These are phyloP conservation scores for Diutina ranongensis DNA, from an alignment of 1,139 yeast species.

Conservation along the genomic window DNA sequence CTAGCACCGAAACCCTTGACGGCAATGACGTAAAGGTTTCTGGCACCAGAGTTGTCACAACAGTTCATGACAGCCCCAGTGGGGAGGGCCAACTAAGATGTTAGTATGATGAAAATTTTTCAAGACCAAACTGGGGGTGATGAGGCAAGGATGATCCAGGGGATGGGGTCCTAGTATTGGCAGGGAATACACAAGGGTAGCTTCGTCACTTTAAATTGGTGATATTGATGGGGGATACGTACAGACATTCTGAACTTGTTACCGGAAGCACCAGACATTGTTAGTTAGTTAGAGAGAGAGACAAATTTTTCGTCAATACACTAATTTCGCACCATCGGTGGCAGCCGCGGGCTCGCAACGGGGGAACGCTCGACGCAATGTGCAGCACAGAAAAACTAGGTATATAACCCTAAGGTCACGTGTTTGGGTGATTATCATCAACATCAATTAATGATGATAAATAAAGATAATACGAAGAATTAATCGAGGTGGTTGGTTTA, in stretches of 20 bases:
- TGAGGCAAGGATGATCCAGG: no score
- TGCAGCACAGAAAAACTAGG: not conserved
- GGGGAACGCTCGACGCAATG: not conserved
- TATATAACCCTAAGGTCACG: not conserved
- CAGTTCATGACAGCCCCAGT: constrained; percentile 99
- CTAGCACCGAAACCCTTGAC: constrained; percentile 99
- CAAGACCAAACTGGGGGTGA: not conserved
- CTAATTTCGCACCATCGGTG: not conserved
- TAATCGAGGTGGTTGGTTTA: no score
- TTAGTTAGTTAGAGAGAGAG: constrained; percentile 9
- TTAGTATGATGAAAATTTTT: constrained; percentile 20
- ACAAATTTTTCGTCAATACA: constrained; percentile 9
- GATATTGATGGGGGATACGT: constrained; percentile 12
- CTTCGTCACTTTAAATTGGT: not conserved
- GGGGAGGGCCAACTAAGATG: constrained; percentile 77
- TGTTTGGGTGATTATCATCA: no score
- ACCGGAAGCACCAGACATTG: constrained; percentile 94
- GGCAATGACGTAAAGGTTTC: constrained; percentile 97
- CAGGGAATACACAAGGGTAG: not conserved
- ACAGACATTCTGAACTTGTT: constrained; percentile 96
- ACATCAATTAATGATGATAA: not conserved
- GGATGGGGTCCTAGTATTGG: no score
- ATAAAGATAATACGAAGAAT: no score
- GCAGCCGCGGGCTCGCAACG: not conserved
- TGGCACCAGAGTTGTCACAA: constrained; percentile 99